Base-by-base conservation (phyloP, 345 rosid species). In the Bruguiera sexangula region DNA sequence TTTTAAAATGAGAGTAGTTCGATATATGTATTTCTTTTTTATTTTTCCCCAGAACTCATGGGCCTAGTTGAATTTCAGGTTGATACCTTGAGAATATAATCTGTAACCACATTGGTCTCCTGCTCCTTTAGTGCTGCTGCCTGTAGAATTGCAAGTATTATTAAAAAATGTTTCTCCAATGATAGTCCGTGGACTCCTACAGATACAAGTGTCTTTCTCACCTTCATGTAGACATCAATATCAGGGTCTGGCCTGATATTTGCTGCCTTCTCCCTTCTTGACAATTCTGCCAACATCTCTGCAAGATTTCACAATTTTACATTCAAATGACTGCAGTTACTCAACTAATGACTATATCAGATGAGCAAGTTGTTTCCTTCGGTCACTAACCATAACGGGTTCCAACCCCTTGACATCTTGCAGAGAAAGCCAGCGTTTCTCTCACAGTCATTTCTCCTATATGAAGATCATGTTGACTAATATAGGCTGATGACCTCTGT, bases 231-330 rank as follows among this genome's bases (percentile, higher is more conserved):
- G 63, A 90, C 76, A 75, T 91, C 97, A 77, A 91, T 81, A 74
- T 91, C 96, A 27, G 91, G 88, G 71, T 91, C 96, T n/a, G 97
- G 97, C 68, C 85, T 91, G 80, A 91, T 91, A 66, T 86, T 85
- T 68, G 88, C 92, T 73, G 76, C 88, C 76, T 87, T 91, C 77
- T 91, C 93, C 80, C 96, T 82, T 81, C 88, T 83, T 67, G 91
- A 82, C 32, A 89, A 63, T 69, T 91, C 97, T 74, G 75, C 69
- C 51, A 91, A 80, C 86, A 89, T 86, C 22, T 87, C 95, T 91
- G 85, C 71, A 69, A 18, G 54, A 22, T 60, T 43, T 36, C 43
- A 55, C 19, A 67, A 10, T 52, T 54, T 24, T 9, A 26, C 19
- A 10, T 31, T 11, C 69, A 50, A 52, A 10, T 10, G 29, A 24